A percentile compares a stretch with the other conserved stretches of the same genome.
Conservation (phyloP, 305 asterid species). For the Fraxinus sp. region DNA sequence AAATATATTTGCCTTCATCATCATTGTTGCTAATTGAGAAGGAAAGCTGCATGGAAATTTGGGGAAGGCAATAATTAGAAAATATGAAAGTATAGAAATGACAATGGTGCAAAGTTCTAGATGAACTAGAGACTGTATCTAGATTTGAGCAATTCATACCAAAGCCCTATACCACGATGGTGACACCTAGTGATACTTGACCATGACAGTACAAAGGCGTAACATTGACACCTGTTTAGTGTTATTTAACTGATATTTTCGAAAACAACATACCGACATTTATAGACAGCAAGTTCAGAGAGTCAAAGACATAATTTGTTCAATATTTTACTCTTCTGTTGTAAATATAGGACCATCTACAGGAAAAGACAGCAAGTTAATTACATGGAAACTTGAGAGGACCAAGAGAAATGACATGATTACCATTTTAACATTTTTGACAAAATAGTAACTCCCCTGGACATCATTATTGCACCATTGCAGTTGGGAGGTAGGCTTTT, state of each 20-base stretch:
- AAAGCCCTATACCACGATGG: conserved; percentile 9
- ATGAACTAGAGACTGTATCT: conserved; percentile 7
- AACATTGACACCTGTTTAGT: not conserved
- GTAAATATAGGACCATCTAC: conserved; percentile 5
- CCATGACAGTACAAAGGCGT: not conserved
- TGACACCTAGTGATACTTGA: conserved; percentile 14
- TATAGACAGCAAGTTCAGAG: conserved; percentile 18
- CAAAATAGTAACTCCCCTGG: conserved; percentile 77
- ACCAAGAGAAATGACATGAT: conserved; percentile 10
- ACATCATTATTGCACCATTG: conserved; percentile 65
- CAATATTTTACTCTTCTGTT: conserved; percentile 4
- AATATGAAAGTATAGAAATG: conserved; percentile 2
- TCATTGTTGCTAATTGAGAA: conserved; percentile 52
- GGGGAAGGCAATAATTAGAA: conserved; percentile 30
- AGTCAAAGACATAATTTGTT: conserved; percentile 10
- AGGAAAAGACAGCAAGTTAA: not conserved
- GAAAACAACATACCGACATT: conserved; percentile 14
- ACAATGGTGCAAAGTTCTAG: not conserved
- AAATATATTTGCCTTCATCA: conserved; percentile 68
- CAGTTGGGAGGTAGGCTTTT: conserved; percentile 61
- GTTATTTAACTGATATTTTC: conserved; percentile 4
- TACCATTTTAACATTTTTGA: conserved; percentile 91
- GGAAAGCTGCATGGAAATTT: conserved; percentile 73
- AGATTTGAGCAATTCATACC: not conserved
- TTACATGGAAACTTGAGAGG: conserved; percentile 18